Conservation (phyloP, 805 yeast genomes). For the Cyberlindnera lachancei region DNA sequence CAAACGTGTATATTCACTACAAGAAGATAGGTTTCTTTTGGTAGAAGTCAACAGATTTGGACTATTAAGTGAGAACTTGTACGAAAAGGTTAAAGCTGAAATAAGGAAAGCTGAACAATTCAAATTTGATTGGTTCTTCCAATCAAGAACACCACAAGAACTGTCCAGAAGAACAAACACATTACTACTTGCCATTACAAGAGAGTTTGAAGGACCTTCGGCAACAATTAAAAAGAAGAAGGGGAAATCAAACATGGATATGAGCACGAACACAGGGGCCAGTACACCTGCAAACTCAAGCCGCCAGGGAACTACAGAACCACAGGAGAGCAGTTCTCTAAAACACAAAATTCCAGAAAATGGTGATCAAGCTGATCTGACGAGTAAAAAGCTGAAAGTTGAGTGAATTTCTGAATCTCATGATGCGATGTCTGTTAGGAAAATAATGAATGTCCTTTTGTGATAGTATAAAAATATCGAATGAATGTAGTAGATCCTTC, state of each 20-base stretch:
- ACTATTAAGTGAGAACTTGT: constrained; percentile 46
- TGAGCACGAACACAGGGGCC: neutral
- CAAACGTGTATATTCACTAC: constrained; percentile 58
- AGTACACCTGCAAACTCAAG: neutral
- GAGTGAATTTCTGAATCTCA: too few species aligned
- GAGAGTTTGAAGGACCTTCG: constrained; percentile 61
- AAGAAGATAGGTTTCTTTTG: constrained; percentile 65
- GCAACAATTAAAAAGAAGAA: constrained; percentile 41
- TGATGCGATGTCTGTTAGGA: too few species aligned
- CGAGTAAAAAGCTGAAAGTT: too few species aligned
- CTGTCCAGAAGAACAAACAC: constrained; percentile 64
- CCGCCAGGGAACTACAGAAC: neutral
- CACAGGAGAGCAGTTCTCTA: too few species aligned
- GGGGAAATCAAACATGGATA: neutral
- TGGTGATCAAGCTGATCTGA: too few species aligned
- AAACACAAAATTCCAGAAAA: too few species aligned
- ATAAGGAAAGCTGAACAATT: constrained; percentile 52
- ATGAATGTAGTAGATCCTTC: too few species aligned
- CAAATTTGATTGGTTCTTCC: constrained; percentile 66
- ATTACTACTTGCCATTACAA: constrained; percentile 55
- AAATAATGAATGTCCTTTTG: too few species aligned
- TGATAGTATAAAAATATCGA: too few species aligned
- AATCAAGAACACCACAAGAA: constrained; percentile 66
- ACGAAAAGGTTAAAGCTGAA: constrained; percentile 60
- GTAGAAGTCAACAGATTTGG: constrained; percentile 60